These are phyloP conservation scores for Cucurbita moschata DNA, from an alignment of 306 rosid species.

Conservation along the genomic window DNA sequence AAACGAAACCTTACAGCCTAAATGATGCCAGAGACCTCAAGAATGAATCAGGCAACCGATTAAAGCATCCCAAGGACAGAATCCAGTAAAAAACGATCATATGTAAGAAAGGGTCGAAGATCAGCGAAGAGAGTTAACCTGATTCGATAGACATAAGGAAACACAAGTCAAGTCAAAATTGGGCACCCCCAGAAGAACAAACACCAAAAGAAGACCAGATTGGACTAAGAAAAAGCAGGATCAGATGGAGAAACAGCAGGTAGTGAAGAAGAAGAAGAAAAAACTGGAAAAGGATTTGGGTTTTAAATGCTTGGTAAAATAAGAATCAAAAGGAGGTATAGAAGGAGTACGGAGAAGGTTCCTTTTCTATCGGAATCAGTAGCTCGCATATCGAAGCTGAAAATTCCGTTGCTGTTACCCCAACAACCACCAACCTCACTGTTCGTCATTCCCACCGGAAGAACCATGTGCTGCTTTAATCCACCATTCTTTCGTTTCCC, in stretches of 20 bases:
- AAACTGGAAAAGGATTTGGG: slow-evolving; percentile 5
- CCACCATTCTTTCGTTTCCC: slow-evolving; percentile 11
- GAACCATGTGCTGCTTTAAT: slow-evolving; percentile 6
- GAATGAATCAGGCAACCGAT: slow-evolving; percentile 27
- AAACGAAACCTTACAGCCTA: slow-evolving; percentile 9
- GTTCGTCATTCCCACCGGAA: neutral
- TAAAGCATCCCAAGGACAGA: slow-evolving; percentile 31
- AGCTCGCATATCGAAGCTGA: slow-evolving; percentile 54
- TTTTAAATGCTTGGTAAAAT: slow-evolving; percentile 49
- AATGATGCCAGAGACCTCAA: slow-evolving; percentile 49
- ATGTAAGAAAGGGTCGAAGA: neutral
- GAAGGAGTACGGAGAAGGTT: slow-evolving; percentile 65
- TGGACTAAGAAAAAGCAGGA: neutral
- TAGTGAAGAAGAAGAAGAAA: neutral
- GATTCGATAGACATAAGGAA: neutral
- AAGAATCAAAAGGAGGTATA: slow-evolving; percentile 36
- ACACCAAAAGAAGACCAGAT: neutral
- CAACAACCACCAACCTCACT: slow-evolving; percentile 5
- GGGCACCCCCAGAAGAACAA: neutral
- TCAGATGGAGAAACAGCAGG: neutral
- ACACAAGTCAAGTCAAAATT: neutral
- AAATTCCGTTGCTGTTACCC: slow-evolving; percentile 21
- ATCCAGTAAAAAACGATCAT: slow-evolving; percentile 7
- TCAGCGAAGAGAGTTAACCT: neutral
- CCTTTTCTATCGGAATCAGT: slow-evolving; percentile 57